phyloP scores from a whole-genome alignment of 2,329 filamentous ascomycete species.

The Nigrograna mackinnonii region DNA sequence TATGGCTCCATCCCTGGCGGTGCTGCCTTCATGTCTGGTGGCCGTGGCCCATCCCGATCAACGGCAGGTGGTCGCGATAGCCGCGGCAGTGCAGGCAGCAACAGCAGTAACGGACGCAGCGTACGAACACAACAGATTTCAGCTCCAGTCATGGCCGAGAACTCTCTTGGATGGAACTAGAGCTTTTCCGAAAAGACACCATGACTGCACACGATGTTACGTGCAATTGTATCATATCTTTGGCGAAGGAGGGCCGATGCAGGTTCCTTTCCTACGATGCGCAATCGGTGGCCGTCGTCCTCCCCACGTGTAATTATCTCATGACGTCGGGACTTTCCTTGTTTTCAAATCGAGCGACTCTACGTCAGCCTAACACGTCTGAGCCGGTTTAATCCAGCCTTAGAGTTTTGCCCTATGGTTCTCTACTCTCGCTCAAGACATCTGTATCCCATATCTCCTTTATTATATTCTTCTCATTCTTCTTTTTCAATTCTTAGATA shows the following conservation, averaged over 20 bases:
- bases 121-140: conserved; percentile 76
- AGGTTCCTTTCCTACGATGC: conserved; percentile 7
- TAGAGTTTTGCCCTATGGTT: conserved; percentile 29
- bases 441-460: conserved; percentile 24
- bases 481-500: conserved; percentile 45
- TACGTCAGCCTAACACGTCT: conserved; percentile 11
- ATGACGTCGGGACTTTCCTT: conserved; percentile 9
- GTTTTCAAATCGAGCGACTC: conserved; percentile 3
- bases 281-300: conserved; percentile 4
- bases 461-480: conserved; percentile 33
- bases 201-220: conserved; percentile 14
- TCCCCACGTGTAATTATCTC: conserved; percentile 23
- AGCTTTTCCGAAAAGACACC: not conserved
- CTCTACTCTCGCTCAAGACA: conserved; percentile 37
- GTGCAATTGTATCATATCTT: conserved; percentile 34
- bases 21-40: conserved; percentile 53
- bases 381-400: conserved; percentile 15
- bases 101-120: conserved; percentile 68
- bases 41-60: conserved; percentile 37
- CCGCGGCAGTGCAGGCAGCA: conserved; percentile 40
- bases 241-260: conserved; percentile 11
- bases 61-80: conserved; percentile 44
- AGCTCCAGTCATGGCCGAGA: conserved; percentile 88
- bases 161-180: conserved; percentile 95
- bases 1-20: conserved; percentile 36